A percentile compares a stretch with the other conserved stretches of the same genome.
These are phyloP conservation scores for Penicillium macrosclerotiorum DNA, from an alignment of 495 filamentous ascomycete genomes.

Conservation along the genomic window DNA sequence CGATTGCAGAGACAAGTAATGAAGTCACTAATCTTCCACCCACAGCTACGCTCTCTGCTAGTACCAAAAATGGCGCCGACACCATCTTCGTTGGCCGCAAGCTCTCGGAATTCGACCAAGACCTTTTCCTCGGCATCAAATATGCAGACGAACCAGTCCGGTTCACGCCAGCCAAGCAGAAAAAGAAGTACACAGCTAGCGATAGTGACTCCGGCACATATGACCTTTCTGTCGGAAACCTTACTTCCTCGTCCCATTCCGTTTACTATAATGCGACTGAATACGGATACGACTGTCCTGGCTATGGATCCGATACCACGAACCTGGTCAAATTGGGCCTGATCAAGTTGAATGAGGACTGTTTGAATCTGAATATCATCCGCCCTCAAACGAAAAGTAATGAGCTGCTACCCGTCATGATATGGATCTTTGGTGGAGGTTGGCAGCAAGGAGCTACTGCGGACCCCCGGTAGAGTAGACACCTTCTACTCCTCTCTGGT, in stretches of 20 bases:
- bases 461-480: slow-evolving; percentile 31
- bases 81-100: slow-evolving; percentile 29
- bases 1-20: neutral
- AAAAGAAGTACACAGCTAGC: slow-evolving; percentile 19
- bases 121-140: slow-evolving; percentile 36
- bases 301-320: slow-evolving; percentile 33
- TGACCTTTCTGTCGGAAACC: neutral
- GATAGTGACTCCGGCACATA: slow-evolving; percentile 24
- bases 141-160: slow-evolving; percentile 31
- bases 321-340: slow-evolving; percentile 22
- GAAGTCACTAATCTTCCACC: neutral
- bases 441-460: slow-evolving; percentile 41
- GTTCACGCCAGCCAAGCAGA: slow-evolving; percentile 29
- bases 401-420: slow-evolving; percentile 57
- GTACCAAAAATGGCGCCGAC: slow-evolving; percentile 6
- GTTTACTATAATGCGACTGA: slow-evolving; percentile 34
- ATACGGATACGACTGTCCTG: slow-evolving; percentile 39
- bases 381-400: slow-evolving; percentile 47
- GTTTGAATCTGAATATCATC: slow-evolving; percentile 63
- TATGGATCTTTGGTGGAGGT: slow-evolving; percentile 68
- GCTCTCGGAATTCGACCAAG: slow-evolving; percentile 30
- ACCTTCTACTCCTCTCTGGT: neutral
- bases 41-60: slow-evolving; percentile 14
- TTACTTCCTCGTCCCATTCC: neutral
- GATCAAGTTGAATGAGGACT: slow-evolving; percentile 53